A percentile compares a stretch with the other conserved stretches of the same genome.
phyloP scores from a whole-genome alignment of 129 eudicot genomes.

The Flaveria robusta region DNA sequence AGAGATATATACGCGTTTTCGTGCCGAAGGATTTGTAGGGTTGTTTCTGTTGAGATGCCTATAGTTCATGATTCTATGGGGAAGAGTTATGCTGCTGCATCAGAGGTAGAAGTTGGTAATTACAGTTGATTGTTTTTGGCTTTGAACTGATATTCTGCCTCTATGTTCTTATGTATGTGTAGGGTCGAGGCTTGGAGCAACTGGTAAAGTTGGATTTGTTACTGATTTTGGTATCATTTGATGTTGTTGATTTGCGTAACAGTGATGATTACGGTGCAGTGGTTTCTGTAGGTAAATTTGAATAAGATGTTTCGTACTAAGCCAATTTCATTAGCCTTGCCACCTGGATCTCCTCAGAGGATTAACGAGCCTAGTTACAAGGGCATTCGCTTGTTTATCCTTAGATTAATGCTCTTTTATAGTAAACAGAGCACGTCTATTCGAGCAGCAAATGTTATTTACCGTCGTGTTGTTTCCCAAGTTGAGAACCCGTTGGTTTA shows the following conservation, averaged over 20 bases:
- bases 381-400: constrained; percentile 54
- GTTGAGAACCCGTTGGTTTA: constrained; percentile 69
- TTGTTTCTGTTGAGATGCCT: constrained; percentile 24
- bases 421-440: constrained; percentile 74
- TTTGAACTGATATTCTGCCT: not conserved
- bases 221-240: not conserved
- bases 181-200: constrained; percentile 27
- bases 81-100: constrained; percentile 18
- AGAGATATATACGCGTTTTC: not conserved
- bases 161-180: not conserved
- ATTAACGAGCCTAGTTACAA: constrained; percentile 46
- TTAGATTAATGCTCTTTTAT: constrained; percentile 69
- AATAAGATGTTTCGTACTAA: constrained; percentile 35
- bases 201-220: not conserved
- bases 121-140: not conserved
- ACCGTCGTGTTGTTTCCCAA: constrained; percentile 59
- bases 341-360: constrained; percentile 36
- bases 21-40: constrained; percentile 27
- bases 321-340: constrained; percentile 30
- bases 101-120: constrained; percentile 22
- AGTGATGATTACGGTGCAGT: constrained; percentile 17
- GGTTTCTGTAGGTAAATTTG: constrained; percentile 31
- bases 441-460: constrained; percentile 70
- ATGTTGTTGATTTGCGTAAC: not conserved
- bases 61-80: constrained; percentile 11